phyloP scores from a whole-genome alignment of 1,139 yeast species.

The Yamadazyma atlantica region DNA sequence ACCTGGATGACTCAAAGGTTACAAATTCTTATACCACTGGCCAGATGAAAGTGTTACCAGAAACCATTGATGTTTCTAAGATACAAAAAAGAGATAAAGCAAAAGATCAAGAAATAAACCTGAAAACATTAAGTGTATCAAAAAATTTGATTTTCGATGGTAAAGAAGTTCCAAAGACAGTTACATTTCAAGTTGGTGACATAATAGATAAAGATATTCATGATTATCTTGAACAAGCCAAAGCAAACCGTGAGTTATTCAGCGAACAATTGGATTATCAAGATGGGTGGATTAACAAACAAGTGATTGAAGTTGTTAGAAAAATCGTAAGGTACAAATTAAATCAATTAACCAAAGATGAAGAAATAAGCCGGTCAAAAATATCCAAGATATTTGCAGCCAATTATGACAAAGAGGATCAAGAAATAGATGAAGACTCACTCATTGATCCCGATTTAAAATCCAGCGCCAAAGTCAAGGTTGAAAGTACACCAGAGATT shows the following conservation, averaged over 20 bases:
- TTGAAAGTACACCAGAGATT: constrained; percentile 19
- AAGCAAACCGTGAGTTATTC: constrained; percentile 28
- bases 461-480: constrained; percentile 14
- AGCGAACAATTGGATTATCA: constrained; percentile 41
- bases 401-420: constrained; percentile 33
- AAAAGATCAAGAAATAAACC: neutral
- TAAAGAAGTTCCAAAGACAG: constrained; percentile 59
- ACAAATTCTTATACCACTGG: constrained; percentile 1
- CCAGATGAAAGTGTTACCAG: constrained; percentile 17
- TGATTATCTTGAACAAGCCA: constrained; percentile 37
- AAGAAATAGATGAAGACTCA: constrained; percentile 24
- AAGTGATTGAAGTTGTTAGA: constrained; percentile 64
- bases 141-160: constrained; percentile 73
- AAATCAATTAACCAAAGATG: constrained; percentile 50
- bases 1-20: neutral
- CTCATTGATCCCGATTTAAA: constrained; percentile 11
- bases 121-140: constrained; percentile 25
- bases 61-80: constrained; percentile 16
- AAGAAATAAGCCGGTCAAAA: constrained; percentile 35
- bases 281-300: constrained; percentile 77
- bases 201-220: constrained; percentile 64
- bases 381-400: constrained; percentile 46
- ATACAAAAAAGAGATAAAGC: too few species aligned
- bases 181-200: constrained; percentile 82
- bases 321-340: constrained; percentile 72